Evolutionary conservation across 805 yeast genomes (phyloP).

Genomic region (Saccharomycopsis javanensis): DNA sequence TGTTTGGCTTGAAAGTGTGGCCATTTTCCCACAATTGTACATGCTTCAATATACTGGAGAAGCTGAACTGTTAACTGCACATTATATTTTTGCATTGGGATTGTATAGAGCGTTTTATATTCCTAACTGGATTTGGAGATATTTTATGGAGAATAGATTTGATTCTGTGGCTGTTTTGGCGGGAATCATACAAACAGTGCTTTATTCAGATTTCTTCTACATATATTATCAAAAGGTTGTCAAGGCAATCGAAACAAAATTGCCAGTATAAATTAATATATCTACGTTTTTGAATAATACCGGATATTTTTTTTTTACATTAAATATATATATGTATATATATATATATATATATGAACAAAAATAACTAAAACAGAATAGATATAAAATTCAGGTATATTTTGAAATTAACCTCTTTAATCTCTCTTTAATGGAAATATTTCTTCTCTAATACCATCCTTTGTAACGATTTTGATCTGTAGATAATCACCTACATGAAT

Average conservation of each 20-base stretch:
- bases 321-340: neutral
- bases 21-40: conserved; percentile 87
- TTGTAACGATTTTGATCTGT: conserved; percentile 83
- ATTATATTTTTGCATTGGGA: conserved; percentile 91
- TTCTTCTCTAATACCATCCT: conserved; percentile 82
- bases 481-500: conserved; percentile 97
- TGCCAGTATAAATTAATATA: conserved; percentile 38
- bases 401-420: conserved; percentile 28
- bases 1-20: conserved; percentile 86
- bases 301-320: too few species aligned
- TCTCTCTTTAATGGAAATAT: conserved; percentile 83
- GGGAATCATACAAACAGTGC: conserved; percentile 74
- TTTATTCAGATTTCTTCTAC: conserved; percentile 94
- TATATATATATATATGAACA: neutral
- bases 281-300: neutral
- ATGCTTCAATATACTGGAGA: conserved; percentile 84
- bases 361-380: too few species aligned
- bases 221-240: conserved; percentile 76
- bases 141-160: conserved; percentile 46
- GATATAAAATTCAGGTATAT: too few species aligned
- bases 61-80: conserved; percentile 79
- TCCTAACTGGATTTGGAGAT: conserved; percentile 93
- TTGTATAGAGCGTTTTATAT: conserved; percentile 80
- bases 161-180: conserved; percentile 68
- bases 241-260: conserved; percentile 65